Evolutionary conservation across 2,329 filamentous ascomycete species (phyloP), one percentile per base, ranked within the genome.

Genomic region (Neospermospora avenae): DNA sequence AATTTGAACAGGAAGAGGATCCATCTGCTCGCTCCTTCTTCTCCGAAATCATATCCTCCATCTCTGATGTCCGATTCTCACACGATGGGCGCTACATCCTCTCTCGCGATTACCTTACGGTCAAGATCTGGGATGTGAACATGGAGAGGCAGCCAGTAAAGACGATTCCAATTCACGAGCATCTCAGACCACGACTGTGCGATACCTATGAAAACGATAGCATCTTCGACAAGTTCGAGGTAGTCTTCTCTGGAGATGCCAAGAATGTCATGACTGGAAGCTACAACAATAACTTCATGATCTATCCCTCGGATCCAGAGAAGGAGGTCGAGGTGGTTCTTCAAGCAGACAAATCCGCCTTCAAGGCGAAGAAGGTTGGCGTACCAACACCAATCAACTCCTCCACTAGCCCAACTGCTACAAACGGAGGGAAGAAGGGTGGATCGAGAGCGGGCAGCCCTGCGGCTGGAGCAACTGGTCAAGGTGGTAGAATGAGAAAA

Each of bases 251-350:
- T 1, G 95, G 95, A 24, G 93, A 98, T 75, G 91, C 92, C 41
- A 96, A 96, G 82, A 98, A 99, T 70, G 95, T 98, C 67, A 99
- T 99, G 95, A 99, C 95, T 5, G 95, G 95, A 69, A 97, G 92
- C 74, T 99, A 99, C 81, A 99, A 99, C 83, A 99, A 99, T 80
- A 99, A 99, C 80, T 98, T 99, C 81, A 99, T 99, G 95, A 99
- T 99, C 73, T 99, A 98, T 75, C 95, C 95, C 4, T 95, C 93
- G 25, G 93, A 98, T 71, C 90, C 93, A 6, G 91, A 93, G 67
- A 96, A 96, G 78, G 95, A 99, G 74, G 93, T 93, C 3, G 95
- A 99, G 76, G 93, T 99, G 51, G 95, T 99, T 49, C 80, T 99
- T 59, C 95, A 99, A 76, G 95, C 95, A 41, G 95, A 99, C 75